Conservation (phyloP, 139 green algal species). For the Mesostigma viride region DNA sequence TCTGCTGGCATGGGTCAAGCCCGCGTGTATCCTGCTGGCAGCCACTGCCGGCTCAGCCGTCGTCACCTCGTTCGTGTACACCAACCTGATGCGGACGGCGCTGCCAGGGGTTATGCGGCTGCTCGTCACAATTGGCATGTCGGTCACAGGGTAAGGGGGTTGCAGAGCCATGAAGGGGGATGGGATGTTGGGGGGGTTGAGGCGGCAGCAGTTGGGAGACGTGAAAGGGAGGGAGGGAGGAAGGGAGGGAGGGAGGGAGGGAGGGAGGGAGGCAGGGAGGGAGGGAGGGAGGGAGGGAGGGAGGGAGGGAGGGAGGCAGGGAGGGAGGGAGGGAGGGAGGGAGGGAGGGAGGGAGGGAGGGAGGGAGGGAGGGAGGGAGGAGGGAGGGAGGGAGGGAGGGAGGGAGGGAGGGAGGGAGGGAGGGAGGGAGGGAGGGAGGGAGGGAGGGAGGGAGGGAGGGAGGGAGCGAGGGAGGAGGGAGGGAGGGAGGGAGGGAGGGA, state of each 20-base stretch:
- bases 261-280: neutral
- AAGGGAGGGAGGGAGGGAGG: neutral
- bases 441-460: neutral
- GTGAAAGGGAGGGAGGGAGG: neutral
- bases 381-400: neutral
- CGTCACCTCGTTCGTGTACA: too few species aligned
- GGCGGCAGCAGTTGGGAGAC: neutral
- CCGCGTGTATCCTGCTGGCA: too few species aligned
- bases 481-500: neutral
- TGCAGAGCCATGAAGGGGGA: too few species aligned
- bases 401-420: neutral
- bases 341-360: neutral
- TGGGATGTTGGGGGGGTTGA: too few species aligned
- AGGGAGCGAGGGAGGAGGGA: neutral
- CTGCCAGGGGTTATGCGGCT: too few species aligned
- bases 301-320: neutral
- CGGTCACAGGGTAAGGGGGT: too few species aligned
- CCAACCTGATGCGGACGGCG: too few species aligned
- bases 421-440: neutral
- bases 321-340: neutral
- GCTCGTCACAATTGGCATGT: too few species aligned
- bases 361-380: neutral
- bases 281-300: neutral
- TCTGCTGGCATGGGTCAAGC: too few species aligned
- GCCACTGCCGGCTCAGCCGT: too few species aligned